Conservation (phyloP, 495 filamentous ascomycete species). For the Penicillium cosmopolitanum region DNA sequence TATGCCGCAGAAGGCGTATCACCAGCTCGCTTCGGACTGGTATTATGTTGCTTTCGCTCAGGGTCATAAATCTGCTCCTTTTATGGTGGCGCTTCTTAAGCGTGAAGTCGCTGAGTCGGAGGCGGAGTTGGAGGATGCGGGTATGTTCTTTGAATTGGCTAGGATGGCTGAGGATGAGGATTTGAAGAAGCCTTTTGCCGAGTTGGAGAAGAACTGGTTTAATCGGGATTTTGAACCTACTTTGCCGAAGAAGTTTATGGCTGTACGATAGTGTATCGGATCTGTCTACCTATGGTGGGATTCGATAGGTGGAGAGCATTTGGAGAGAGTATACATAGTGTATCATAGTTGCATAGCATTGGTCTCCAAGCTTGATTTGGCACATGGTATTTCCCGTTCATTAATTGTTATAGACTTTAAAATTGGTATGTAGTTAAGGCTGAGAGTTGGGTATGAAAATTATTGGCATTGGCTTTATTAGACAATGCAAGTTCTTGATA, state of each 20-base stretch:
- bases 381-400: not conserved
- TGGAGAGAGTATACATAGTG: not conserved
- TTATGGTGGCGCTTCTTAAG: conserved; percentile 30
- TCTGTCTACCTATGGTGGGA: not conserved
- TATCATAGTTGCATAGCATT: not conserved
- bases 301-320: not conserved
- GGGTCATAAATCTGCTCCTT: conserved; percentile 11
- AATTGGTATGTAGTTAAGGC: not conserved
- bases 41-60: conserved; percentile 26
- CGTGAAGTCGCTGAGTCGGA: conserved; percentile 18
- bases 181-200: conserved; percentile 5
- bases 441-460: not conserved
- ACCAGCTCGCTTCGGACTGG: conserved; percentile 36
- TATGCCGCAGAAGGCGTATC: conserved; percentile 27
- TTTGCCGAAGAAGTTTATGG: conserved; percentile 27
- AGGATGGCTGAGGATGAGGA: not conserved
- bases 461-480: not conserved
- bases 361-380: not conserved
- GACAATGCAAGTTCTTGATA: not conserved
- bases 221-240: conserved; percentile 24
- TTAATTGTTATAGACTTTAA: not conserved
- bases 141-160: not conserved
- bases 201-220: conserved; percentile 27
- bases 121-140: conserved; percentile 12
- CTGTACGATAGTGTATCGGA: conserved; percentile 15